phyloP scores from a whole-genome alignment of 768 basidiomycete genomes.

The Holtermannia corniformis region DNA sequence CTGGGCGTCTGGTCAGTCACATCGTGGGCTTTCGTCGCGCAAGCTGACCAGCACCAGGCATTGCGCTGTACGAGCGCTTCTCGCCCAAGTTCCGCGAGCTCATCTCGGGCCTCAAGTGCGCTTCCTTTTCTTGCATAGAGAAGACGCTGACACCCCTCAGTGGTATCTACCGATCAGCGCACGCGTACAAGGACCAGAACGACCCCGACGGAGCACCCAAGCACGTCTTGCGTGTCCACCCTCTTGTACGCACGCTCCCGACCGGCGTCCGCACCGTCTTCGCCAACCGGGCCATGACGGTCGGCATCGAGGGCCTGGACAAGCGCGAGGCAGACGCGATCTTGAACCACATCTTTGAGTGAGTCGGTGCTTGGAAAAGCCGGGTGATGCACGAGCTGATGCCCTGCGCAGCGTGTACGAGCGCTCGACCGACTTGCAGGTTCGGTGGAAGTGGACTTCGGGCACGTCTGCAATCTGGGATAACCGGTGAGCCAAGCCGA shows the following conservation, averaged over 20 bases:
- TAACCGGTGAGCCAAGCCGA: too few species aligned
- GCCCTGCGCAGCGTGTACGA: slow-evolving; percentile 23
- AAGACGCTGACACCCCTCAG: too few species aligned
- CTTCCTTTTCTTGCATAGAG: not conserved
- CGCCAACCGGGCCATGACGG: slow-evolving; percentile 40
- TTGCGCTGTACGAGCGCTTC: slow-evolving; percentile 33
- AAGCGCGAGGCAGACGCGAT: slow-evolving; percentile 39
- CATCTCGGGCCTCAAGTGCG: slow-evolving; percentile 30
- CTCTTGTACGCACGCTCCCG: slow-evolving; percentile 19
- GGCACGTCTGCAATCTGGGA: slow-evolving; percentile 41
- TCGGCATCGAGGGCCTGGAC: slow-evolving; percentile 40
- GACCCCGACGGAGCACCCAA: slow-evolving; percentile 21
- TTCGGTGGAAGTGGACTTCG: slow-evolving; percentile 42
- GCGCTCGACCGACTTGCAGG: slow-evolving; percentile 37
- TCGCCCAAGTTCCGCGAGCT: slow-evolving; percentile 28
- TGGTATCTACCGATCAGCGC: slow-evolving; percentile 35
- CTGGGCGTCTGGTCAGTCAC: slow-evolving; percentile 30
- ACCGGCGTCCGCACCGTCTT: slow-evolving; percentile 41
- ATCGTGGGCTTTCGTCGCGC: too few species aligned
- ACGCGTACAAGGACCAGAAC: slow-evolving; percentile 28
- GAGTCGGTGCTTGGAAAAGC: too few species aligned
- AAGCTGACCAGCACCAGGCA: too few species aligned
- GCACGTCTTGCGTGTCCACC: slow-evolving; percentile 15
- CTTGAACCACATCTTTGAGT: slow-evolving; percentile 40
- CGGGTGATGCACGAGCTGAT: not conserved